Evolutionary conservation across 208 protist genomes (phyloP).

Genomic region (Trypanosoma rangeli): DNA sequence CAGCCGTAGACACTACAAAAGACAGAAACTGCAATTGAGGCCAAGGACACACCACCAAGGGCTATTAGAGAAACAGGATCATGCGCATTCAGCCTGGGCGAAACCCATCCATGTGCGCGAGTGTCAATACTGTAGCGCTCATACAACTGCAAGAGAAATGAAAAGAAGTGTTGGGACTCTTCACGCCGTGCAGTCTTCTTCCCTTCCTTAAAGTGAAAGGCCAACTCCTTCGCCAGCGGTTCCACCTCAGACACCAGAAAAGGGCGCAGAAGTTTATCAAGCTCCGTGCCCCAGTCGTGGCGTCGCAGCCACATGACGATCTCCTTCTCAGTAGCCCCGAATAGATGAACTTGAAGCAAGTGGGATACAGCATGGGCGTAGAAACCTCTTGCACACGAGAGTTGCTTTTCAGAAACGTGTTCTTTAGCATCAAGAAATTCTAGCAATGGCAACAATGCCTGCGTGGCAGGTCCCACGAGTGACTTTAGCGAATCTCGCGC

Average conservation of each 20-base stretch:
- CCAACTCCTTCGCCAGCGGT: constrained; percentile 57
- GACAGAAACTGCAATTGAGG: constrained; percentile 32
- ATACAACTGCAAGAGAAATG: constrained; percentile 51
- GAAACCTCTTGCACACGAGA: background rate
- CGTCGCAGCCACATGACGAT: constrained; percentile 12
- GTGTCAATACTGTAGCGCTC: constrained; percentile 25
- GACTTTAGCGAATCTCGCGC: background rate
- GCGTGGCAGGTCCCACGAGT: background rate
- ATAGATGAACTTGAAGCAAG: constrained; percentile 5
- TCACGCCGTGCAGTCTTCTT: constrained; percentile 40
- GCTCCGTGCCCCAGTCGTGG: constrained; percentile 12
- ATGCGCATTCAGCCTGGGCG: background rate
- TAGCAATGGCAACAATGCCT: constrained; percentile 18
- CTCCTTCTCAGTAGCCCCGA: background rate
- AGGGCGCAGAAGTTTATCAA: constrained; percentile 34
- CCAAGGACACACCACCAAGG: constrained; percentile 22
- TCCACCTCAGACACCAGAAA: constrained; percentile 35
- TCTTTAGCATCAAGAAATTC: constrained; percentile 8
- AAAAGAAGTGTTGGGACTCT: constrained; percentile 78
- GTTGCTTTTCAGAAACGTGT: background rate
- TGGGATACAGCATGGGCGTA: constrained; percentile 24
- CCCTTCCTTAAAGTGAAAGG: constrained; percentile 63
- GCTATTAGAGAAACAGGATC: constrained; percentile 3
- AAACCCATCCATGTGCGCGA: constrained; percentile 7
- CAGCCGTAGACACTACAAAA: constrained; percentile 61